Base-by-base conservation (phyloP, 331 rosid species). In the Pyracantha coccinea region DNA sequence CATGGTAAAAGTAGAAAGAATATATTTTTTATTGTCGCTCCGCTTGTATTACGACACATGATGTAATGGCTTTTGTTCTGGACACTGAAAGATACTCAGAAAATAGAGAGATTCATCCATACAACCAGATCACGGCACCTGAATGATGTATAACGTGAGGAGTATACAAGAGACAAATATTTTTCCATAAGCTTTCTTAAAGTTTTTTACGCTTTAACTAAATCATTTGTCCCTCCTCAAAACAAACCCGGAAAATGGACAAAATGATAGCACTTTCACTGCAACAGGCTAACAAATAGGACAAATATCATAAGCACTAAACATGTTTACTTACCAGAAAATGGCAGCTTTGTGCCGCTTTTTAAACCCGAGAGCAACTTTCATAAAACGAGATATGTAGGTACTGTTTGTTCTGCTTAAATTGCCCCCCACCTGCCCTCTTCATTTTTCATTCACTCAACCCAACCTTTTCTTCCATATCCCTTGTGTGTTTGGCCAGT, bases 381-480 rank as follows among this genome's bases (percentile, higher is more conserved):
- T 6, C 19, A 52, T 79, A 3, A 24, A 59, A 12, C 0, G 16
- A 59, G 16, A 16, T 47, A 5, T 15, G 16, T 47, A 47, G 8
- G 54, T 47, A 47, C 15, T 41, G 1, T 3, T 41, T 11, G 15
- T 41, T 41, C 68, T 77, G 7, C 72, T 65, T 81, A 70, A 76
- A 79, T 79, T 38, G 74, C 45, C 77, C 58, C 65, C 75, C 80
- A 76, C 66, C 83, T 69, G 78, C 53, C 73, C 50, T 76, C 29
- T 73, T 66, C 73, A 54, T 23, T 16, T 70, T 66, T 21, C 72
- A 80, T 71, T 67, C 32, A 47, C 60, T 73, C 45, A 16, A 19
- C 58, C 7, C 58, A n/a, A 72, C 11, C 9, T 38, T 50, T 32
- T 62, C 50, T 64, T 27, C 38, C 27, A 35, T 41, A 4, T 54